These are phyloP conservation scores for Thermomucor indicae-seudaticae DNA, from an alignment of 371 early-diverging fungal genomes.

Conservation along the genomic window DNA sequence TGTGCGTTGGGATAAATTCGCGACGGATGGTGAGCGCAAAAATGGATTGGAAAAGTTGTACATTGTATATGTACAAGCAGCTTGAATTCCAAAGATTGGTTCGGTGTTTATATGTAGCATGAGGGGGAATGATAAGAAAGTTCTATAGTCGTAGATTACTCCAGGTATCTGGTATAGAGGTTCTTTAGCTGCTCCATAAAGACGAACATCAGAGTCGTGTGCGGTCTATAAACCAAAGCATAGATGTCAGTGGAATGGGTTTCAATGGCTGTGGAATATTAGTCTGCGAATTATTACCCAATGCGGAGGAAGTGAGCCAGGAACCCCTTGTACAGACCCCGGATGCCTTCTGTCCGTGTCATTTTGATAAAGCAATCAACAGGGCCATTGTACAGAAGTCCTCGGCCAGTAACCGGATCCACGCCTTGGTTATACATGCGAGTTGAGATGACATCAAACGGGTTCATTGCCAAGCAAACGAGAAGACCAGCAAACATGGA, in stretches of 20 bases:
- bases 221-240: slow-evolving; percentile 78
- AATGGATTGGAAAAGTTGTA: too few relatives aligned
- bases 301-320: slow-evolving; percentile 90
- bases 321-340: slow-evolving; percentile 91
- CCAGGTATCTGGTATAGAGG: slow-evolving; percentile 26
- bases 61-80: too few relatives aligned
- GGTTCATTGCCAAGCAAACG: slow-evolving; percentile 92
- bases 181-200: slow-evolving; percentile 80
- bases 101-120: too few relatives aligned
- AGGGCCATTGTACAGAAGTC: slow-evolving; percentile 74
- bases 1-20: too few relatives aligned
- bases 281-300: slow-evolving; percentile 56
- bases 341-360: slow-evolving; percentile 76
- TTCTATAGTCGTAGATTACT: neutral
- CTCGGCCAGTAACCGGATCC: slow-evolving; percentile 58
- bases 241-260: too few relatives aligned
- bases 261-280: neutral
- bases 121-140: neutral
- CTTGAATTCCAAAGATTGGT: too few relatives aligned
- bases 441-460: slow-evolving; percentile 94
- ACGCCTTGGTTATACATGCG: slow-evolving; percentile 92
- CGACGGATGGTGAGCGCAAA: too few relatives aligned
- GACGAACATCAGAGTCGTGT: slow-evolving; percentile 91
- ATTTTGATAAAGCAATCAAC: slow-evolving; percentile 86
- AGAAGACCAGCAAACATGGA: slow-evolving; percentile 83